Evolutionary conservation across 2,329 filamentous ascomycete genomes (phyloP).

Genomic region (Escovopsis sp.): DNA sequence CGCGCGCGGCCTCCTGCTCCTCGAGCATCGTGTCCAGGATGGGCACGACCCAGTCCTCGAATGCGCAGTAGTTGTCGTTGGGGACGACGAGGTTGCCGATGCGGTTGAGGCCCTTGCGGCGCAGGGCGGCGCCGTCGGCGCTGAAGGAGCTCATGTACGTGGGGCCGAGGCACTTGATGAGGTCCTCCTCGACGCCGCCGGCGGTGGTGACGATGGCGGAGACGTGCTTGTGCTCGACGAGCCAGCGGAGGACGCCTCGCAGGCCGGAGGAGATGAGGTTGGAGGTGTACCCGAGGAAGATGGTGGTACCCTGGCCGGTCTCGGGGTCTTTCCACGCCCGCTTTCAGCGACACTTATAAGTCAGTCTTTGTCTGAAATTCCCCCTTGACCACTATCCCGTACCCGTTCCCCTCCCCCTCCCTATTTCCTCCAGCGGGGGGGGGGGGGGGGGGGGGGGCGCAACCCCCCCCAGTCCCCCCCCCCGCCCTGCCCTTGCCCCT

Average conservation of each 20-base stretch:
- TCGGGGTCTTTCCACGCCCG: constrained; percentile 69
- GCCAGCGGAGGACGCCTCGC: constrained; percentile 77
- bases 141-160: constrained; percentile 87
- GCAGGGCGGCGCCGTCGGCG: constrained; percentile 59
- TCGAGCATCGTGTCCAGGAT: constrained; percentile 89
- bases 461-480: too few species aligned
- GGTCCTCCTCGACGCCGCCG: constrained; percentile 89
- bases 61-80: constrained; percentile 88
- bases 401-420: too few species aligned
- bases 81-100: constrained; percentile 94
- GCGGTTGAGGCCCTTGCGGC: constrained; percentile 76
- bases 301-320: constrained; percentile 66
- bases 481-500: neutral
- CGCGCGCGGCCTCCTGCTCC: constrained; percentile 73
- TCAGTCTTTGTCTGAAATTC: neutral
- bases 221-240: constrained; percentile 84
- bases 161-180: constrained; percentile 93
- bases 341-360: constrained; percentile 20
- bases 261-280: constrained; percentile 95
- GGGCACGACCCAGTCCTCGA: constrained; percentile 94
- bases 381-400: too few species aligned
- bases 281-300: constrained; percentile 94
- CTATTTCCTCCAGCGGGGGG: too few species aligned
- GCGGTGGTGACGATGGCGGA: constrained; percentile 91
- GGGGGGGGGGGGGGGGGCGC: too few species aligned